These are phyloP conservation scores for Leishmania mexicana DNA, from an alignment of 208 protist genomes.

Conservation along the genomic window DNA sequence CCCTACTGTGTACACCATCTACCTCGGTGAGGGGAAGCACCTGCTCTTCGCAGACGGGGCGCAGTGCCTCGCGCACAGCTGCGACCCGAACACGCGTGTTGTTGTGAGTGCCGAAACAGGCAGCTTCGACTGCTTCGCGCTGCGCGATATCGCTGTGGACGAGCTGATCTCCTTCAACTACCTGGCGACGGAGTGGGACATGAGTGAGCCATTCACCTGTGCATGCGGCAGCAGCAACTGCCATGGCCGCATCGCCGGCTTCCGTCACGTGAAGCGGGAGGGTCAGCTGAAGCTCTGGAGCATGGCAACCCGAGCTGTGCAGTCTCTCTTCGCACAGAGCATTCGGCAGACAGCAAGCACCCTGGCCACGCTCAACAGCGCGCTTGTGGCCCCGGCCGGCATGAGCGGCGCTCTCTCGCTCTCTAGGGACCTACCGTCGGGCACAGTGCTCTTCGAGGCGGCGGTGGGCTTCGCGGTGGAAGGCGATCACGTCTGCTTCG, in stretches of 20 bases:
- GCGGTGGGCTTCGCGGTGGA: conserved; percentile 31
- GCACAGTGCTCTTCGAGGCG: conserved; percentile 61
- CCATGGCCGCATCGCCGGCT: conserved; percentile 69
- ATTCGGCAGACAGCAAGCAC: conserved; percentile 43
- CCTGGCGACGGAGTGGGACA: conserved; percentile 89
- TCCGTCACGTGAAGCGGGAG: conserved; percentile 52
- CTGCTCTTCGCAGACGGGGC: conserved; percentile 74
- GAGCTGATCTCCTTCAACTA: conserved; percentile 89
- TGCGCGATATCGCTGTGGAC: conserved; percentile 58
- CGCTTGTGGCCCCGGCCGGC: conserved; percentile 43
- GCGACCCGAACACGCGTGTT: conserved; percentile 80
- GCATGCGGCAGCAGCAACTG: conserved; percentile 60
- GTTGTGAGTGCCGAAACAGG: conserved; percentile 65
- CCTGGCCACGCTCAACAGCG: conserved; percentile 56
- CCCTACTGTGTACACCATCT: conserved; percentile 85
- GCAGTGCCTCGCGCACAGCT: conserved; percentile 84
- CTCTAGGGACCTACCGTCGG: conserved; percentile 55
- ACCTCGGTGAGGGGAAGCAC: conserved; percentile 80
- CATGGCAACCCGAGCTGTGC: conserved; percentile 56
- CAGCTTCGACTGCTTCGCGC: conserved; percentile 64
- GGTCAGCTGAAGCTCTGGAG: conserved; percentile 70
- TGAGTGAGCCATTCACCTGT: conserved; percentile 80
- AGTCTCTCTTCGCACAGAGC: conserved; percentile 61
- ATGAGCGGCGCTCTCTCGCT: conserved; percentile 45
- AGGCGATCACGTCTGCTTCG: conserved; percentile 45